These are phyloP conservation scores for Schizophyllum amplum DNA, from an alignment of 1,284 basidiomycete species.

Conservation along the genomic window DNA sequence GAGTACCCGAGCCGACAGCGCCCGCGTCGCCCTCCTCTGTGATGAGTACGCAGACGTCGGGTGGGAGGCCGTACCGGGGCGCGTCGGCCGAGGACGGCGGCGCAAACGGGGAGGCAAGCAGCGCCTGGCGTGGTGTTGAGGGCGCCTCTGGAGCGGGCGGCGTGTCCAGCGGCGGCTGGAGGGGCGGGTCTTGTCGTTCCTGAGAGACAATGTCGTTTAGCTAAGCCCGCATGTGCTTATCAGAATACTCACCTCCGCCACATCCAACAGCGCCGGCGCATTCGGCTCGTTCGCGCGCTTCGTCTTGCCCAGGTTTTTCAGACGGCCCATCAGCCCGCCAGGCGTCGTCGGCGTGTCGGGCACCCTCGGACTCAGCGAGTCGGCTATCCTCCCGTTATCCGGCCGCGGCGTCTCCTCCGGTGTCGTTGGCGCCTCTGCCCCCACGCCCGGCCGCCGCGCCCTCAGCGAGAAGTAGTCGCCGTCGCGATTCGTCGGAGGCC, in stretches of 20 bases:
- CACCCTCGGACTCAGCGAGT: not conserved
- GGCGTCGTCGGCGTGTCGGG: constrained; percentile 45
- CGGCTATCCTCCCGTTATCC: too few species aligned
- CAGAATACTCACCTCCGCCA: constrained; percentile 6
- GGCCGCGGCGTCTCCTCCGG: constrained; percentile 23
- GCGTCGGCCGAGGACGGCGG: constrained; percentile 70
- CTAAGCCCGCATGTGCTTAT: not conserved
- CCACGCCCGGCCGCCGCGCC: constrained; percentile 30
- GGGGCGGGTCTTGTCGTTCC: not conserved
- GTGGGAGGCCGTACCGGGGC: constrained; percentile 59
- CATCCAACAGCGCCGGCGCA: constrained; percentile 12
- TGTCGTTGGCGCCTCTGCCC: constrained; percentile 7
- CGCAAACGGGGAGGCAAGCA: constrained; percentile 62
- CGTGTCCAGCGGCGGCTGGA: not conserved
- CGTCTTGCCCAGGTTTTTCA: constrained; percentile 69
- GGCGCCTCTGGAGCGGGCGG: constrained; percentile 12
- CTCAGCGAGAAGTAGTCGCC: constrained; percentile 47
- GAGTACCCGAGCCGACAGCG: constrained; percentile 40
- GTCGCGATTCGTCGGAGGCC: constrained; percentile 16
- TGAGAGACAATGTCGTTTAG: not conserved
- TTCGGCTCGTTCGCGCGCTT: constrained; percentile 29
- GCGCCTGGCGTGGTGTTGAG: constrained; percentile 47
- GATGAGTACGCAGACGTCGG: constrained; percentile 66
- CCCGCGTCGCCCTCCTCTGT: constrained; percentile 75
- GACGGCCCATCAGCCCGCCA: constrained; percentile 66